Conservation (phyloP, 768 basidiomycete genomes). For the Kwoniella shandongensis region DNA sequence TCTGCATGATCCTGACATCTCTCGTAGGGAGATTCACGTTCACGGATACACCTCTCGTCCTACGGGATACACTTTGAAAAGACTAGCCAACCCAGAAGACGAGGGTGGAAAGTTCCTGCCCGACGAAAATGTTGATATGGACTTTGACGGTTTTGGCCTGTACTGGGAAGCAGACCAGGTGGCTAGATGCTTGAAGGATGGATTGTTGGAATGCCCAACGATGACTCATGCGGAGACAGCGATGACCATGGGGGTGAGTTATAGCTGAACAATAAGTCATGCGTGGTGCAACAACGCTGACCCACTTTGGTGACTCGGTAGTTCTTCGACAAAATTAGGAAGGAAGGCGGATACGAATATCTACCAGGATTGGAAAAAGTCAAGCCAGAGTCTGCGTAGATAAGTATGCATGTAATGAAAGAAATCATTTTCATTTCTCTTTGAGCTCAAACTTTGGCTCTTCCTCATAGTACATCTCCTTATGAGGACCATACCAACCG, state of each 20-base stretch:
- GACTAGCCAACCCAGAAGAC: slow-evolving; percentile 7
- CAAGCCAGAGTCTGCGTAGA: slow-evolving; percentile 6
- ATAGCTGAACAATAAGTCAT: too few species aligned
- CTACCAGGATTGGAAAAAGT: slow-evolving; percentile 36
- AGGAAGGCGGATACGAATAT: slow-evolving; percentile 40
- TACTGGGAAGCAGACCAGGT: slow-evolving; percentile 44
- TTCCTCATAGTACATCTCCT: slow-evolving; percentile 42
- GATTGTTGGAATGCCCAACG: slow-evolving; percentile 24
- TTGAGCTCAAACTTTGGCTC: slow-evolving; percentile 39
- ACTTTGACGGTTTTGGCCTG: slow-evolving; percentile 35
- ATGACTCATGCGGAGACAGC: slow-evolving; percentile 35
- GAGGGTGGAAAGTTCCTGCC: slow-evolving; percentile 9
- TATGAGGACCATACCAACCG: slow-evolving; percentile 29
- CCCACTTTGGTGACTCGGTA: neutral
- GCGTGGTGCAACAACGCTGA: neutral
- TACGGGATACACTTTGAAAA: slow-evolving; percentile 18
- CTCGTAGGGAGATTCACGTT: slow-evolving; percentile 33
- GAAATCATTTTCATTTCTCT: too few species aligned
- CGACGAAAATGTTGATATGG: slow-evolving; percentile 27
- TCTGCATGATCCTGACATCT: slow-evolving; percentile 2
- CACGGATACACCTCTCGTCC: slow-evolving; percentile 33
- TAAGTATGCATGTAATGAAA: too few species aligned
- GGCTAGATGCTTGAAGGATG: slow-evolving; percentile 33
- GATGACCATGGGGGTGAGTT: slow-evolving; percentile 42
- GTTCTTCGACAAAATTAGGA: slow-evolving; percentile 43